phyloP scores from a whole-genome alignment of 768 basidiomycete genomes.

The Piloderma croceum region DNA sequence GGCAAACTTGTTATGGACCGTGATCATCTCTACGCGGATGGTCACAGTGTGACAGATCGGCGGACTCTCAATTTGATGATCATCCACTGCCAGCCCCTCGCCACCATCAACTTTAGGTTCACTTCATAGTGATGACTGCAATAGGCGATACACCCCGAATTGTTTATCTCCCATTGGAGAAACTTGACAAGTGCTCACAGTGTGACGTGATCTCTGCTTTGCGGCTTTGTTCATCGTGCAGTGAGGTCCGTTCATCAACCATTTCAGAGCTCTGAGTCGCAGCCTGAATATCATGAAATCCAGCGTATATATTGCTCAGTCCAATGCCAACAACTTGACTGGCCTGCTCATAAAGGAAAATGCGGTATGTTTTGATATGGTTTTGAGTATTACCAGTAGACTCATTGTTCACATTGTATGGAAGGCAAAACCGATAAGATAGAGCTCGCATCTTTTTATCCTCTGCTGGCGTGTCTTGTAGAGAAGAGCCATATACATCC shows the following conservation, averaged over 20 bases:
- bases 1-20: background rate
- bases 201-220: constrained; percentile 7
- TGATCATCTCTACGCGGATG: constrained; percentile 3
- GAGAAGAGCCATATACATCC: constrained; percentile 15
- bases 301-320: constrained; percentile 28
- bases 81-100: background rate
- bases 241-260: constrained; percentile 12
- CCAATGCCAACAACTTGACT: constrained; percentile 28
- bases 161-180: constrained; percentile 17
- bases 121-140: background rate
- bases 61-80: too few species aligned
- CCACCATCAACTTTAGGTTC: background rate
- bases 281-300: constrained; percentile 2
- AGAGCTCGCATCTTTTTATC: constrained; percentile 27
- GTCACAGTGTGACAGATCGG: background rate
- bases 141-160: background rate
- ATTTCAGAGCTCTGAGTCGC: background rate
- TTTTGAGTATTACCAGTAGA: background rate
- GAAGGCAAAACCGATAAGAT: constrained; percentile 33
- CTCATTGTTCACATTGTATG: background rate
- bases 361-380: constrained; percentile 21
- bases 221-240: constrained; percentile 16
- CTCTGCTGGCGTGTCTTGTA: constrained; percentile 25
- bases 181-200: constrained; percentile 13
- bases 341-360: constrained; percentile 23